Percentiles rank a stretch among this genome's conserved stretches.
Evolutionary conservation across 148 eudicot species (phyloP).

Genomic region (Heliamphora exappendiculata): DNA sequence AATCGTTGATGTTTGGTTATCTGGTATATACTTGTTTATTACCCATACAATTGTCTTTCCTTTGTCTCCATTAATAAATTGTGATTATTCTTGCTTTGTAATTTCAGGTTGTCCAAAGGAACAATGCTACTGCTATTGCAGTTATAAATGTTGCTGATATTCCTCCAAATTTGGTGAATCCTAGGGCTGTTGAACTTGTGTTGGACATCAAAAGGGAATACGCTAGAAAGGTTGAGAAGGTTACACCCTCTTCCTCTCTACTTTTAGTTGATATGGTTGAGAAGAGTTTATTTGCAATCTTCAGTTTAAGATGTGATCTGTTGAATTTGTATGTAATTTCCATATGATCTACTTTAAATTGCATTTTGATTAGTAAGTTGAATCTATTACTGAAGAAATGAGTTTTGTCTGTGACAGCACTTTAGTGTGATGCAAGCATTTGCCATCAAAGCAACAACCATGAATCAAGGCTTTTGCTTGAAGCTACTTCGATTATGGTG

Average conservation of each 20-base stretch:
- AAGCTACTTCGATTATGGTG: too few relatives aligned
- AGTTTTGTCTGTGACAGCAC: too few relatives aligned
- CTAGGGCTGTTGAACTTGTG: conserved; percentile 45
- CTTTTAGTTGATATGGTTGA: not conserved
- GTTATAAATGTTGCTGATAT: conserved; percentile 33
- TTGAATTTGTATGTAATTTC: too few relatives aligned
- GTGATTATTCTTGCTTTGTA: not conserved
- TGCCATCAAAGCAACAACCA: too few relatives aligned
- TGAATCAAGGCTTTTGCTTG: too few relatives aligned
- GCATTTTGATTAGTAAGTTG: too few relatives aligned
- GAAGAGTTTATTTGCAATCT: not conserved
- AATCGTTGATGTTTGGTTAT: not conserved
- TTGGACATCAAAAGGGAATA: conserved; percentile 76
- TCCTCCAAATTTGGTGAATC: conserved; percentile 44
- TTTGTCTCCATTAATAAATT: not conserved
- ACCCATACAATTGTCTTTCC: not conserved
- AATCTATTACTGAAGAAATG: too few relatives aligned
- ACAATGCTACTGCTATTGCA: conserved; percentile 24
- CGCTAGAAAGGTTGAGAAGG: conserved; percentile 75
- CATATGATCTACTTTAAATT: too few relatives aligned
- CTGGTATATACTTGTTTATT: not conserved
- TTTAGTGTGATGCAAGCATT: too few relatives aligned
- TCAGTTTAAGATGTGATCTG: too few relatives aligned
- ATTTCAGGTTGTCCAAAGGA: conserved; percentile 47
- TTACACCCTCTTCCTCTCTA: conserved; percentile 5